Evolutionary conservation across 352 stramenopile genomes (phyloP).

Genomic region (Globisporangium mamillatum): DNA sequence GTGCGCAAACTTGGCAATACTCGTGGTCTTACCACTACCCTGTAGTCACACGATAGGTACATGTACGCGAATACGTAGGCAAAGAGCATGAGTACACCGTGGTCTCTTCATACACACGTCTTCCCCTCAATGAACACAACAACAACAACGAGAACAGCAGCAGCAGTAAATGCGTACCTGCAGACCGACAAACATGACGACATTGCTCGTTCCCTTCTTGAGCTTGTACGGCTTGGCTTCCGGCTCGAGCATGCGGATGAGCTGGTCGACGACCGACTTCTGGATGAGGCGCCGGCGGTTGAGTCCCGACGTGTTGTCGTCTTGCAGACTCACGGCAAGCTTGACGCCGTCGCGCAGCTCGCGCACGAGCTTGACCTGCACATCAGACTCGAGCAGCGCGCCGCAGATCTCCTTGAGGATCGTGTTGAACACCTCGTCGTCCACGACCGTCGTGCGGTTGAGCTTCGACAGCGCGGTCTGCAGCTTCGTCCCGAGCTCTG

Average conservation of each 20-base stretch:
- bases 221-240: conserved; percentile 87
- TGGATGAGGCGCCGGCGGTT: conserved; percentile 90
- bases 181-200: conserved; percentile 93
- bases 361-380: conserved; percentile 88
- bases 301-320: conserved; percentile 67
- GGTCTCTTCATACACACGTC: background rate
- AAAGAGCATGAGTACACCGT: background rate
- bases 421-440: conserved; percentile 88
- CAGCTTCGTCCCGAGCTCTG: conserved; percentile 86
- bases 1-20: conserved; percentile 99
- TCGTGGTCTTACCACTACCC: conserved; percentile 98
- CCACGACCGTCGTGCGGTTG: conserved; percentile 84
- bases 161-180: conserved; percentile 18
- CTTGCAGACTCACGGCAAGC: conserved; percentile 72
- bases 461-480: conserved; percentile 85
- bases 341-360: conserved; percentile 90
- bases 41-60: conserved; percentile 35
- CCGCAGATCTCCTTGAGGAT: conserved; percentile 91
- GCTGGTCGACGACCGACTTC: conserved; percentile 88
- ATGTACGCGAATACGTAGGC: background rate
- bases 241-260: conserved; percentile 88
- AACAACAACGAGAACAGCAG: background rate
- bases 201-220: conserved; percentile 89
- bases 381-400: conserved; percentile 88
- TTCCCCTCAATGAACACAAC: background rate